phyloP scores from a whole-genome alignment of 192 early-diverging fungal species.

The Piromyces finnis region DNA sequence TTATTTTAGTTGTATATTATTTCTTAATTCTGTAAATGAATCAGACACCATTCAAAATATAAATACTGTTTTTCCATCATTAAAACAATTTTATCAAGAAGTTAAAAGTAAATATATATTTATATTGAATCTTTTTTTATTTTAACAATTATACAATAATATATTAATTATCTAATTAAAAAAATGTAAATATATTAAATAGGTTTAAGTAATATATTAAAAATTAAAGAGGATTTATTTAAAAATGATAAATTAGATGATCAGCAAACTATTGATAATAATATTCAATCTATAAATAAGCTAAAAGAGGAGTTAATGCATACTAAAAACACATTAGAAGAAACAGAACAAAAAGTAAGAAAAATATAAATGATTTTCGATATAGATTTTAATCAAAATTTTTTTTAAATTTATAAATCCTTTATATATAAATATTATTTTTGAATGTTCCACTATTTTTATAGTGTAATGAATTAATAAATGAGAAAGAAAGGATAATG shows the following conservation, averaged over 20 bases:
- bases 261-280: not conserved
- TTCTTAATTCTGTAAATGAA: not conserved
- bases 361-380: too few species aligned
- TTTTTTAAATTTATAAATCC: too few species aligned
- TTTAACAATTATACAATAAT: too few species aligned
- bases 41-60: not conserved
- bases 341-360: not conserved
- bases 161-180: too few species aligned
- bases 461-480: too few species aligned
- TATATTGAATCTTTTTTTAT: too few species aligned
- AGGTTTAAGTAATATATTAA: not conserved
- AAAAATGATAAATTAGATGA: not conserved
- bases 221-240: not conserved
- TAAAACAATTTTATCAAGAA: not conserved
- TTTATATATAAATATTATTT: too few species aligned
- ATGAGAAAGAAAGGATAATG: too few species aligned
- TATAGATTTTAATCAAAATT: too few species aligned
- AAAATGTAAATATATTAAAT: not conserved
- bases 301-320: not conserved
- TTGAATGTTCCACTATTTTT: too few species aligned
- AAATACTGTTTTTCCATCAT: not conserved
- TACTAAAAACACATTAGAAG: not conserved
- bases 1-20: not conserved
- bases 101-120: not conserved
- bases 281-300: not conserved